phyloP scores from a whole-genome alignment of 345 rosid species.

The Tarenaya hassleriana region DNA sequence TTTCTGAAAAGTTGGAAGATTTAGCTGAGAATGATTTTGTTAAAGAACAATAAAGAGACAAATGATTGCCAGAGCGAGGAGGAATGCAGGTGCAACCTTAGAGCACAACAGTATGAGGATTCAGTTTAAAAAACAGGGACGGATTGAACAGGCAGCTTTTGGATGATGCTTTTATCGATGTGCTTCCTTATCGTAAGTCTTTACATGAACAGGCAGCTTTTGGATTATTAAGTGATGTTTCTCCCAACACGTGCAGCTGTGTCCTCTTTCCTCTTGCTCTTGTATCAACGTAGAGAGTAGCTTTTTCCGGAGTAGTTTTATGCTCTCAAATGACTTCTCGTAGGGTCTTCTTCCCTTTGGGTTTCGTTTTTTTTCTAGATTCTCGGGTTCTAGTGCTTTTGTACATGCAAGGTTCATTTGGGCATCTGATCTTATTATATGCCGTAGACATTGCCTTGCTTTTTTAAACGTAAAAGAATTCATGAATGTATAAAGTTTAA shows the following conservation, averaged over 20 bases:
- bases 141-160: conserved; percentile 12
- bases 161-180: conserved; percentile 23
- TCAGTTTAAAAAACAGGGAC: conserved; percentile 8
- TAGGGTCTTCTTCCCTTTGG: background rate
- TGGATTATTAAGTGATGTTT: conserved; percentile 23
- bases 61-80: conserved; percentile 10
- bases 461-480: conserved; percentile 2
- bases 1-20: conserved; percentile 15
- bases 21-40: conserved; percentile 19
- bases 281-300: conserved; percentile 10
- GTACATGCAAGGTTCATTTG: conserved; percentile 1
- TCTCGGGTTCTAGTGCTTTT: background rate
- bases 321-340: conserved; percentile 13
- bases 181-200: conserved; percentile 27
- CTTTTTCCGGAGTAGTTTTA: conserved; percentile 14
- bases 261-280: conserved; percentile 1
- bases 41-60: conserved; percentile 15
- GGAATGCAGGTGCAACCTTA: background rate
- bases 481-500: conserved; percentile 9
- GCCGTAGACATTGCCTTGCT: too few relatives aligned
- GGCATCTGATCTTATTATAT: too few relatives aligned
- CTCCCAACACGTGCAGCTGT: conserved; percentile 23
- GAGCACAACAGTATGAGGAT: background rate
- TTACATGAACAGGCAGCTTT: conserved; percentile 23
- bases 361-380: conserved; percentile 18